Evolutionary conservation across 2,329 filamentous ascomycete species (phyloP), one percentile per base, ranked within the genome.

Genomic region (Ramularia collo-cygni): DNA sequence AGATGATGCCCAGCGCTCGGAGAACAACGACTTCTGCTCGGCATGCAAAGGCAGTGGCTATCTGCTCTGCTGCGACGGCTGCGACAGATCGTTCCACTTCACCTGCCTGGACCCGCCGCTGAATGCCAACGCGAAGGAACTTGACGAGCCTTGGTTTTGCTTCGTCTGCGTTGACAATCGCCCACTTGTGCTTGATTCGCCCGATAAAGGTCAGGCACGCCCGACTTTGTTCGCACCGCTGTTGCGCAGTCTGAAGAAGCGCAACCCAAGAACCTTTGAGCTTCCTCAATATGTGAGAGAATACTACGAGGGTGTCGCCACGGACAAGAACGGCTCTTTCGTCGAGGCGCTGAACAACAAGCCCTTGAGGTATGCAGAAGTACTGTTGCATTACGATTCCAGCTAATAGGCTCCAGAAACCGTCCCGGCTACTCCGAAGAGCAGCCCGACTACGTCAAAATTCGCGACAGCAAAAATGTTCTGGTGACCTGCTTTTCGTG

Each of bases 31-130:
- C 62, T 83, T 83, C 58, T 98, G 90, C 68, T 82, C 82, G 46
- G 79, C 87, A 32, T 98, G 92, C 66, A 79, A 82, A 56, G 84
- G 83, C 48, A 83, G 79, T 51, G 90, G 90, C 42, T 79, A 87
- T 53, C 76, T 98, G 48, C 75, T 96, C 50, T 95, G 89, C 66
- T 98, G 92, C 64, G 92, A 96, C 67, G 85, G 84, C 47, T 98
- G 92, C 66, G 77, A 82, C 45, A 79, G 86, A 51, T 86, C 89
- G 4, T 95, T 93, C 65, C 92, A 96, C 64, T 87, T 92, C 60
- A 74, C 77, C 44, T 96, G 92, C 62, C 78, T 92, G 51, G 83
- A 93, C 62, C 88, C 90, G 46, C 83, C 86, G 28, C 70, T 87
- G 51, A 54, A 51, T 33, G 53, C 59, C 18, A 73, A 79, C 40